Conservation (phyloP, 352 stramenopile genomes). For the Plasmopara halstedii region DNA sequence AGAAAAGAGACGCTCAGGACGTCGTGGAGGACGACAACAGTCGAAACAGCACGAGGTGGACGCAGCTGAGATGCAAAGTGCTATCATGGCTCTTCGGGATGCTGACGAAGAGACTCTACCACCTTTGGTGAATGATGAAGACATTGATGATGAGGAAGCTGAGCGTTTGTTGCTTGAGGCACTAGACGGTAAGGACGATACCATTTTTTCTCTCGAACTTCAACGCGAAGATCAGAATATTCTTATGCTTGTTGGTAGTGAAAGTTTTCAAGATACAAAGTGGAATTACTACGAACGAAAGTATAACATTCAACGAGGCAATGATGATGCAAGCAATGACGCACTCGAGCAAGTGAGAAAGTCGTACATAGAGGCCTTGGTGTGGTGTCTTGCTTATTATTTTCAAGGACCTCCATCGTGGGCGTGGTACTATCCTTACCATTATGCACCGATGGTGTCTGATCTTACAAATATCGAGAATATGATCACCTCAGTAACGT, state of each 20-base stretch:
- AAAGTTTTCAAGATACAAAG: constrained; percentile 79
- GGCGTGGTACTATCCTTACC: constrained; percentile 99
- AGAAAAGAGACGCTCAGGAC: constrained; percentile 38
- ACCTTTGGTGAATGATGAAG: constrained; percentile 31
- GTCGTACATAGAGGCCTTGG: constrained; percentile 70
- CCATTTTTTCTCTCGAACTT: constrained; percentile 29
- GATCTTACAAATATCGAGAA: constrained; percentile 91
- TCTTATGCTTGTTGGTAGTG: constrained; percentile 46
- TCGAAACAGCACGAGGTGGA: constrained; percentile 36
- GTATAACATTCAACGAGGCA: constrained; percentile 50
- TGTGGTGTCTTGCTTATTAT: constrained; percentile 80
- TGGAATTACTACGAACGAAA: constrained; percentile 83
- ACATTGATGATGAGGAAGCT: constrained; percentile 43
- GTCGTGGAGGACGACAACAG: constrained; percentile 19
- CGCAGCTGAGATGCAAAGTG: constrained; percentile 37
- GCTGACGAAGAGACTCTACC: constrained; percentile 33
- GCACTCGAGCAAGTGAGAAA: constrained; percentile 58
- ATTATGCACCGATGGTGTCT: constrained; percentile 98
- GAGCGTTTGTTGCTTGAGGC: constrained; percentile 52
- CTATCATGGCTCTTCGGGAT: constrained; percentile 33
- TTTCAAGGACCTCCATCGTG: constrained; percentile 93
- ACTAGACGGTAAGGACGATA: constrained; percentile 46
- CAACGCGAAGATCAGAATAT: constrained; percentile 42
- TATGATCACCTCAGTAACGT: constrained; percentile 58
- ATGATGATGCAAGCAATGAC: constrained; percentile 49